Evolutionary conservation across 2,329 filamentous ascomycete genomes (phyloP), one percentile per base, ranked within the genome.

Genomic region (Trichoderma breve): DNA sequence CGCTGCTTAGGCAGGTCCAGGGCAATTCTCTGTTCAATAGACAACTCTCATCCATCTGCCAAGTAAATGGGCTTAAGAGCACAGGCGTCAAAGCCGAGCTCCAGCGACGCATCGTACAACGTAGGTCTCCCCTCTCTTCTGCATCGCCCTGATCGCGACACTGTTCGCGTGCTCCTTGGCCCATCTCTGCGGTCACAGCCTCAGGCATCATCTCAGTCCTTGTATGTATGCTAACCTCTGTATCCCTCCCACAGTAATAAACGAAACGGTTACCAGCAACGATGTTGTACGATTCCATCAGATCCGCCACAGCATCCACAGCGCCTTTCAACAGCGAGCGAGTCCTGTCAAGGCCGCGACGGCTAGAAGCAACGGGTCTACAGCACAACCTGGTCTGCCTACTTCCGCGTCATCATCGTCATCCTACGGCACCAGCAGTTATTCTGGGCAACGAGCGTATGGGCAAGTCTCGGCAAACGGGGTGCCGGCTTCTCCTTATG

Each of bases 61-160:
- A 89, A 74, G 85, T 88, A 73, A 93, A 97, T 83, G 88, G 90
- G 61, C 85, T 97, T 43, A 88, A 89, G 75, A 92, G 93, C 73
- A 93, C 91, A 32, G 96, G 96, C 24, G 91, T 96, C 77, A 99
- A 99, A 85, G 89, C 90, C 39, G 88, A 92, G 55, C 84, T 98
- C 73, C 94, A 97, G 82, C 84, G 84, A 72, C 91, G 95, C 77
- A 92, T 98, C 73, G 89, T 92, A 74, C 85, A 89, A 72, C 88
- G 96, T 98, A 86, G 82, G 93, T 89, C 47, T 53, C 9, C 11
- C 47, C 43, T 69, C 69, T 43, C n/a, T 3, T 28, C 69, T 21
- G 53, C 55, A n/a, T 60, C 21, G 15, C 26, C 53, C 21, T 14
- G 5, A 15, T 60, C 47, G 67, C 67, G 57, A 47, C 39, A 8